These are phyloP conservation scores for Boletus nobilissimus DNA, from an alignment of 1,284 basidiomycete species.

Conservation along the genomic window DNA sequence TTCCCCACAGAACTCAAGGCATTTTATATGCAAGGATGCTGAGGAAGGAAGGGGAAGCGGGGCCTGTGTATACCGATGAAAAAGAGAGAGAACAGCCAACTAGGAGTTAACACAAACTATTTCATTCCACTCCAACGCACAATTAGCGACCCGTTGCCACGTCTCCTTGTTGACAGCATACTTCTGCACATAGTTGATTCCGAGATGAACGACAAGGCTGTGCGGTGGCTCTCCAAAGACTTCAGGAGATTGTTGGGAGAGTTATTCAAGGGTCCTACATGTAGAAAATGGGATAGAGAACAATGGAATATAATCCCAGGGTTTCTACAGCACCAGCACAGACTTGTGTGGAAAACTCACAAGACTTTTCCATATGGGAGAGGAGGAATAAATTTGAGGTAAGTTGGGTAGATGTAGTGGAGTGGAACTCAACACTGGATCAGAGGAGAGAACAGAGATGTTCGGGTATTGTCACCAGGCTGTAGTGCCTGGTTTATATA, in stretches of 20 bases:
- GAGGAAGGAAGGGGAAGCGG: slow-evolving; percentile 59
- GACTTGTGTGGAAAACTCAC: too few relatives aligned
- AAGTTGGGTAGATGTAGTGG: too few relatives aligned
- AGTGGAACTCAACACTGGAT: too few relatives aligned
- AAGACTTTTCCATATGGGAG: too few relatives aligned
- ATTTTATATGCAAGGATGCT: slow-evolving; percentile 98
- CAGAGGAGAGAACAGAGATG: too few relatives aligned
- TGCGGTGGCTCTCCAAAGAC: slow-evolving; percentile 91
- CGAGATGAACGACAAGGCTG: slow-evolving; percentile 91
- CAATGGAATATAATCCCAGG: too few relatives aligned
- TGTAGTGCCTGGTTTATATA: too few relatives aligned
- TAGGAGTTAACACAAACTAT: background rate
- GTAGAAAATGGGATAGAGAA: too few relatives aligned
- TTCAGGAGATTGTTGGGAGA: slow-evolving; percentile 69
- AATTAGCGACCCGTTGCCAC: slow-evolving; percentile 67
- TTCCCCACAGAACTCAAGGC: slow-evolving; percentile 96
- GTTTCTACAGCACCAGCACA: too few relatives aligned
- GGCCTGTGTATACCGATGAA: slow-evolving; percentile 79
- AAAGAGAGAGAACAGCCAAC: background rate
- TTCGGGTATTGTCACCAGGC: too few relatives aligned
- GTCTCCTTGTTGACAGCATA: slow-evolving; percentile 66
- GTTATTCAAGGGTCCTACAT: slow-evolving; percentile 85
- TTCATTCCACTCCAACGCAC: slow-evolving; percentile 55
- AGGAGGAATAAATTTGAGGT: too few relatives aligned
- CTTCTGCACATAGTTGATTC: slow-evolving; percentile 88